A percentile compares a stretch with the other conserved stretches of the same genome.
Conservation (phyloP, 192 early-diverging fungal genomes). For the Podochytrium sp. region DNA sequence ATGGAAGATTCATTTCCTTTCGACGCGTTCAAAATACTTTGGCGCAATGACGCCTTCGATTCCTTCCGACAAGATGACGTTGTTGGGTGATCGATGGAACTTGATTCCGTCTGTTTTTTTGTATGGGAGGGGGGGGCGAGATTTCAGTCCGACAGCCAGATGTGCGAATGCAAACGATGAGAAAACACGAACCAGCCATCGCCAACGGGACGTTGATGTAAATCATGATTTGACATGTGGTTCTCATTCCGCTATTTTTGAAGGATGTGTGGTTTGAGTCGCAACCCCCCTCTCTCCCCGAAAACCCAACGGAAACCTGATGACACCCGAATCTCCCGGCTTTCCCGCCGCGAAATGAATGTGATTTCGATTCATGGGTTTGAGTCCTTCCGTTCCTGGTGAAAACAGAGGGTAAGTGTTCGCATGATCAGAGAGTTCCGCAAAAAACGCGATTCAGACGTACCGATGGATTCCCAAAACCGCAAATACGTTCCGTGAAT, state of each 20-base stretch:
- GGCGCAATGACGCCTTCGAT: slow-evolving; percentile 64
- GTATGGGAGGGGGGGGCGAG: background rate
- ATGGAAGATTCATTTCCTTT: background rate
- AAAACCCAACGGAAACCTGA: slow-evolving; percentile 69
- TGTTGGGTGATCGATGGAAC: slow-evolving; percentile 79
- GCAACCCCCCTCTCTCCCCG: too few species aligned
- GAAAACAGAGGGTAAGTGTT: background rate
- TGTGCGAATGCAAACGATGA: background rate
- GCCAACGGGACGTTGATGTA: slow-evolving; percentile 78
- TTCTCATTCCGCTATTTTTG: slow-evolving; percentile 69
- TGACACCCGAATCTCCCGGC: slow-evolving; percentile 68
- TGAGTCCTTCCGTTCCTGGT: slow-evolving; percentile 51
- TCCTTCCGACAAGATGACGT: slow-evolving; percentile 78
- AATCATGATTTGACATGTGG: slow-evolving; percentile 71
- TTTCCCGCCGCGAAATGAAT: slow-evolving; percentile 85
- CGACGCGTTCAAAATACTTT: slow-evolving; percentile 60
- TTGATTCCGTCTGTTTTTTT: slow-evolving; percentile 73
- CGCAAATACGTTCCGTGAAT: slow-evolving; percentile 72
- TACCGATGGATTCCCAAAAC: slow-evolving; percentile 62
- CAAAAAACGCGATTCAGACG: background rate
- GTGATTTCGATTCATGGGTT: slow-evolving; percentile 82
- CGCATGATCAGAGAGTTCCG: background rate
- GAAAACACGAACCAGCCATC: slow-evolving; percentile 54
- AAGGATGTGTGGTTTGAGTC: slow-evolving; percentile 3
- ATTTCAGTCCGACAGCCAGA: background rate